These are phyloP conservation scores for Gleditsia sinensis DNA, from an alignment of 306 rosid genomes.

Conservation along the genomic window DNA sequence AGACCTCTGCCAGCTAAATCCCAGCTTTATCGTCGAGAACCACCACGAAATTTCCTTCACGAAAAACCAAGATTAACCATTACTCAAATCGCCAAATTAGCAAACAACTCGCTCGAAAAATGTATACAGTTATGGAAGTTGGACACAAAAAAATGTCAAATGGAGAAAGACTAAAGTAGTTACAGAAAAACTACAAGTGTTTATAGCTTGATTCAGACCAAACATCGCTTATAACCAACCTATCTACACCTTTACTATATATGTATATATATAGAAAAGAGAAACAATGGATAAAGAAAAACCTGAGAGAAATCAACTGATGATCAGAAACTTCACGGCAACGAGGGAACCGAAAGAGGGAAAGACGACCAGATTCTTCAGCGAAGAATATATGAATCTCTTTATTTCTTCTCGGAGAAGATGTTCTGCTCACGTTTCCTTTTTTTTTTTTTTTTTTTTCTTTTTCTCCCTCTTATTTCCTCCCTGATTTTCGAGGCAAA, in stretches of 20 bases:
- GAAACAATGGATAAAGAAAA: conserved; percentile 21
- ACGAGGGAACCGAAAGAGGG: conserved; percentile 3
- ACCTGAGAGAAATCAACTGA: conserved; percentile 28
- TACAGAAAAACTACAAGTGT: not conserved
- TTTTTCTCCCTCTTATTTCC: not conserved
- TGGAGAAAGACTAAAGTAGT: not conserved
- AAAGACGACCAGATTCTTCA: conserved; percentile 3
- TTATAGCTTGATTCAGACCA: conserved; percentile 4
- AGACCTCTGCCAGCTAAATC: conserved; percentile 32
- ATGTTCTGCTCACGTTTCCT: conserved; percentile 25
- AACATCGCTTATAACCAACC: conserved; percentile 3
- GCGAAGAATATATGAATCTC: conserved; percentile 23
- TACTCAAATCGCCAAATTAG: conserved; percentile 22
- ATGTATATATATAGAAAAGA: not conserved
- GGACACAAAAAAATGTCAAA: not conserved
- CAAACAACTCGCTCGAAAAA: not conserved
- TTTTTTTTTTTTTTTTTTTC: not conserved
- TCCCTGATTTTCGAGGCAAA: conserved; percentile 11
- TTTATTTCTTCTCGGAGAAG: not conserved
- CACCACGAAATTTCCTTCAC: conserved; percentile 37
- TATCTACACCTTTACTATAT: not conserved
- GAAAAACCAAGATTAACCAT: conserved; percentile 31
- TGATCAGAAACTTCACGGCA: not conserved
- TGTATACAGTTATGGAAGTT: not conserved
- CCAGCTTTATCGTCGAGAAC: conserved; percentile 28